Base-by-base conservation (phyloP, 1,284 basidiomycete genomes). In the Ceratobasidium papillatum region DNA sequence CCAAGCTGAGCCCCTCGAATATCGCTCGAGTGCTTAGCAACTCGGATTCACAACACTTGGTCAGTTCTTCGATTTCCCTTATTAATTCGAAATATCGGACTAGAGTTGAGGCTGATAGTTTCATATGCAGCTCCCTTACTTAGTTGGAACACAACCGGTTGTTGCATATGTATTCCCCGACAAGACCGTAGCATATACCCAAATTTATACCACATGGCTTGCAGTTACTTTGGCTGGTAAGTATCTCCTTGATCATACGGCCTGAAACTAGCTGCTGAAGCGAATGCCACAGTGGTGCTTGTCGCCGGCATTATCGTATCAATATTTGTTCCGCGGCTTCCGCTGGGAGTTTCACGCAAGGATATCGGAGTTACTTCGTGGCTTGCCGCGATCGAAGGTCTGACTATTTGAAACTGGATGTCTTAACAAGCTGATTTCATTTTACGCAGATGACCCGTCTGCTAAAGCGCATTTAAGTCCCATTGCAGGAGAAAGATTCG, bases 21-120 rank as follows among this genome's bases (percentile, higher is more conserved):
- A 27, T 74, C 14, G 72, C 72, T 22, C 52, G 38, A 41, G 51
- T 74, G 8, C 32, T 74, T 4, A 49, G 36, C 17, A 59, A 74
- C 41, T 64, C 62, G 38, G 72, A 74, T 58, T 64, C 72, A 30
- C 63, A 64, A 36, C 61, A 74, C 27, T 43, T 74, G 32, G 69
- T 72, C 12, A 22, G 68, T 41, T 7, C 11, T 25, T 7, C n/a
- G 22, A 25, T 45, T 14, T 25, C 2, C 45, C 32, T 61, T 17
- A 12, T 45, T 45, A 45, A 43, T 43, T 17, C 58, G 14, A 61
- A 30, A 3, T 30, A 30, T 56, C 8, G 14, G 1, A 25, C 5
- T 8, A 47, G 11, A 5, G 19, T 19, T 52, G 45, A 52, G 2
- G 47, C 38, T 45, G 12, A 11, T n/a, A 14, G 0, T 36, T 52